Percentiles rank a stretch among this genome's conserved stretches.
These are phyloP conservation scores for Meira nashicola DNA, from an alignment of 1,284 basidiomycete species.

Conservation along the genomic window DNA sequence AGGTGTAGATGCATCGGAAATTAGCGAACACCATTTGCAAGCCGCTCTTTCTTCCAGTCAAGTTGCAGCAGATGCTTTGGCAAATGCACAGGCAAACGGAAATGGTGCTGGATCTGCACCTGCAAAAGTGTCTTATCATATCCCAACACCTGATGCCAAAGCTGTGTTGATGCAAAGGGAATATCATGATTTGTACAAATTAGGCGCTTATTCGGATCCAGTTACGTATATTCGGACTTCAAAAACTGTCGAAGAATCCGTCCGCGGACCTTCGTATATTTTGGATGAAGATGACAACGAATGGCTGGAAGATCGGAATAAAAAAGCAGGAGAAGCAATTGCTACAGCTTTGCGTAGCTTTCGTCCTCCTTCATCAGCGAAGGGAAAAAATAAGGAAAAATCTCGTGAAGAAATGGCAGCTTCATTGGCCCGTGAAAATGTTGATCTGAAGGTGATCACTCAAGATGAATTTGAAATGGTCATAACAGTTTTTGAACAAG, in stretches of 20 bases:
- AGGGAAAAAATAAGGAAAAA: slow-evolving; percentile 54
- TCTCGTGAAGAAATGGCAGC: slow-evolving; percentile 58
- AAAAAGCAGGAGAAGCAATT: slow-evolving; percentile 77
- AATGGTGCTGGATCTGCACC: slow-evolving; percentile 17
- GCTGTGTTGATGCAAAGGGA: slow-evolving; percentile 33
- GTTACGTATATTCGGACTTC: slow-evolving; percentile 76
- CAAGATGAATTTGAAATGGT: slow-evolving; percentile 92
- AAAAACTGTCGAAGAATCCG: slow-evolving; percentile 79
- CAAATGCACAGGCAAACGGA: slow-evolving; percentile 16
- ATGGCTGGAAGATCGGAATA: slow-evolving; percentile 89
- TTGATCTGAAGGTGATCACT: slow-evolving; percentile 58
- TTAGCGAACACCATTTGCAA: slow-evolving; percentile 50
- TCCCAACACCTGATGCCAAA: slow-evolving; percentile 49
- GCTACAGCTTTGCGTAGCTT: slow-evolving; percentile 68
- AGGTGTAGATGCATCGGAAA: slow-evolving; percentile 45
- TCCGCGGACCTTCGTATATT: slow-evolving; percentile 68
- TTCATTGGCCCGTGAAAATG: slow-evolving; percentile 53
- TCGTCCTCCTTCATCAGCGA: slow-evolving; percentile 16
- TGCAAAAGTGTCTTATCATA: slow-evolving; percentile 31
- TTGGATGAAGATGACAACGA: slow-evolving; percentile 95
- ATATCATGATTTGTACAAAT: slow-evolving; percentile 41
- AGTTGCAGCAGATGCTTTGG: slow-evolving; percentile 27
- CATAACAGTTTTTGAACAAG: slow-evolving; percentile 89
- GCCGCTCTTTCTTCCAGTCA: slow-evolving; percentile 51
- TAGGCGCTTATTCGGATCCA: slow-evolving; percentile 46